Evolutionary conservation across 805 yeast genomes (phyloP).

Genomic region (Wickerhamomyces pijperi): DNA sequence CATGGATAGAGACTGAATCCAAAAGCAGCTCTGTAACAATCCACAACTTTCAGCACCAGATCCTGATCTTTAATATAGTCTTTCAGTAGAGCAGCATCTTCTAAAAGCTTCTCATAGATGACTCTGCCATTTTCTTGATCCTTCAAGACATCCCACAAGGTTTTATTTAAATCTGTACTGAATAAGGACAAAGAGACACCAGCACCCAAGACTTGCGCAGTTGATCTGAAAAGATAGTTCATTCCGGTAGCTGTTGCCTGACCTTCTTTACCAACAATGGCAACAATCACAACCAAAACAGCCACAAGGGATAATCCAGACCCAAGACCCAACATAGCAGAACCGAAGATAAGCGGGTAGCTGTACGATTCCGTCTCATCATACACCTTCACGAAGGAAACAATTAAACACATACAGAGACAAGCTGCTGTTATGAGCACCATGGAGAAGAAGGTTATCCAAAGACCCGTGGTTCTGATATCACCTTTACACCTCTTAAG

Average conservation of each 20-base stretch:
- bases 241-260: conserved; percentile 33
- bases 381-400: conserved; percentile 4
- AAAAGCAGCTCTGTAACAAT: background rate
- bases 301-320: conserved; percentile 27
- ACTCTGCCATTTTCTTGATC: background rate
- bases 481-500: conserved; percentile 2
- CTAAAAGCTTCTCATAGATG: background rate
- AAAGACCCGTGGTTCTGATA: conserved; percentile 1
- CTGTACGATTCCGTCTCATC: conserved; percentile 7
- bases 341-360: conserved; percentile 14
- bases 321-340: conserved; percentile 22
- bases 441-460: background rate
- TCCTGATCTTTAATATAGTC: background rate
- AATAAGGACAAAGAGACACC: conserved; percentile 24
- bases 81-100: conserved; percentile 1
- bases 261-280: conserved; percentile 25
- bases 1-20: background rate
- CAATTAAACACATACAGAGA: background rate
- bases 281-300: conserved; percentile 25
- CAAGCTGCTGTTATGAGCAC: conserved; percentile 3
- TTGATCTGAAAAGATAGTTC: conserved; percentile 29
- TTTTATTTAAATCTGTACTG: conserved; percentile 5
- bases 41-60: background rate
- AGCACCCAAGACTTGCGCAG: conserved; percentile 29
- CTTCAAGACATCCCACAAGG: conserved; percentile 6